Percentiles rank a stretch among this genome's conserved stretches.
These are phyloP conservation scores for Meira miltonrushii DNA, from an alignment of 1,284 basidiomycete species.

Conservation along the genomic window DNA sequence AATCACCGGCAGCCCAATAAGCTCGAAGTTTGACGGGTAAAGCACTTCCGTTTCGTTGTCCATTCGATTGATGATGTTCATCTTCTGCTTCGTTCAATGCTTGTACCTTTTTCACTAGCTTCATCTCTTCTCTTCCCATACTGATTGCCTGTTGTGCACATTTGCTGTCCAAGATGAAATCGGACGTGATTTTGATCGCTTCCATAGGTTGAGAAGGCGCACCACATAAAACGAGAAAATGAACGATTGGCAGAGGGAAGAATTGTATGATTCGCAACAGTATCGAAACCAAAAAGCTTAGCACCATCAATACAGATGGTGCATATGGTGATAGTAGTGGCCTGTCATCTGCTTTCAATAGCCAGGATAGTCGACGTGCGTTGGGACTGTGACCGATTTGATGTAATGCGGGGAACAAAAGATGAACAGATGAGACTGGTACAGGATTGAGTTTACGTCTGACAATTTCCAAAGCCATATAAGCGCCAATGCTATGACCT, in stretches of 20 bases:
- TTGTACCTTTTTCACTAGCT: slow-evolving; percentile 18
- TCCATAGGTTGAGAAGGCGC: slow-evolving; percentile 1
- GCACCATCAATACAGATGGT: not conserved
- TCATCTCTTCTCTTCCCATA: slow-evolving; percentile 38
- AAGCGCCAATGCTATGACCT: slow-evolving; percentile 38
- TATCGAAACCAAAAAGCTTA: slow-evolving; percentile 17
- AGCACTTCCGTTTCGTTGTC: slow-evolving; percentile 17
- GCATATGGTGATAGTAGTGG: not conserved
- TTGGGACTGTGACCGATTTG: slow-evolving; percentile 36
- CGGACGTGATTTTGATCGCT: slow-evolving; percentile 21
- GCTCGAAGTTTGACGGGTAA: slow-evolving; percentile 15
- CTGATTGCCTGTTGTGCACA: slow-evolving; percentile 26
- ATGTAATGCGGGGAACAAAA: slow-evolving; percentile 35
- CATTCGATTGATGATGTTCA: not conserved
- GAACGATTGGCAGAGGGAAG: slow-evolving; percentile 18
- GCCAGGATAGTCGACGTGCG: slow-evolving; percentile 17
- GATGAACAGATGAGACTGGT: slow-evolving; percentile 26
- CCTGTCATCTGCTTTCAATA: not conserved
- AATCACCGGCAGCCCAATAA: slow-evolving; percentile 22
- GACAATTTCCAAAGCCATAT: slow-evolving; percentile 22
- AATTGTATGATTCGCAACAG: slow-evolving; percentile 26
- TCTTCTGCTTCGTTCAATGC: slow-evolving; percentile 16
- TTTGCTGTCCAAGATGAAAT: slow-evolving; percentile 23
- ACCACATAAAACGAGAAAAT: slow-evolving; percentile 4
- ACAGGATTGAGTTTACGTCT: slow-evolving; percentile 3